These are phyloP conservation scores for Cornus controversa DNA, from an alignment of 148 eudicot species.

Conservation along the genomic window DNA sequence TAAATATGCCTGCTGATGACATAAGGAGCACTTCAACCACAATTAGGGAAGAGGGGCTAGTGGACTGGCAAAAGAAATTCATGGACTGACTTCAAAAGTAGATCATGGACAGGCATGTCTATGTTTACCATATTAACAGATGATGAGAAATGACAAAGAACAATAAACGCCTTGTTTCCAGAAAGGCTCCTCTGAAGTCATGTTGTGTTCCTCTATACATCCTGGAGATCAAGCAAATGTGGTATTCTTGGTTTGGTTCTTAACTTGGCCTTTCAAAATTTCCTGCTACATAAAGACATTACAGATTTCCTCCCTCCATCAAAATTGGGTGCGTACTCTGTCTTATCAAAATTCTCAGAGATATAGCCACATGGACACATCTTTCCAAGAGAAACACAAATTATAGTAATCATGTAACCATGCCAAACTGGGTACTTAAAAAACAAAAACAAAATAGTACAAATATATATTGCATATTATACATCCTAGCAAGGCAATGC, in stretches of 20 bases:
- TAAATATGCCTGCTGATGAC: not conserved
- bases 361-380: not conserved
- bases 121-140: not conserved
- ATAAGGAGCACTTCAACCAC: not conserved
- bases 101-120: not conserved
- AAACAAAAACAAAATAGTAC: not conserved
- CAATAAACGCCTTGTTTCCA: not conserved
- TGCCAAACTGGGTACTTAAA: not conserved
- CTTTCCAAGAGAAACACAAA: not conserved
- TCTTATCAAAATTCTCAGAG: not conserved
- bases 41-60: not conserved
- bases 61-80: not conserved
- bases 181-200: not conserved
- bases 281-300: not conserved
- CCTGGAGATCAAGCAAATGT: not conserved
- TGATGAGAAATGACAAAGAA: not conserved
- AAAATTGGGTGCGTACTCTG: not conserved
- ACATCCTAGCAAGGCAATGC: not conserved
- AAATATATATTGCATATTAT: not conserved
- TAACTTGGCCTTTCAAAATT: not conserved
- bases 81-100: not conserved
- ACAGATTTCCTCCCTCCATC: not conserved
- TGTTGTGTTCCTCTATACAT: not conserved
- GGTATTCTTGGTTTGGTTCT: not conserved
- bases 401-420: no score